Evolutionary conservation across 2,329 filamentous ascomycete species (phyloP), one percentile per base, ranked within the genome.

Genomic region (Xylariomycetidae sp.): DNA sequence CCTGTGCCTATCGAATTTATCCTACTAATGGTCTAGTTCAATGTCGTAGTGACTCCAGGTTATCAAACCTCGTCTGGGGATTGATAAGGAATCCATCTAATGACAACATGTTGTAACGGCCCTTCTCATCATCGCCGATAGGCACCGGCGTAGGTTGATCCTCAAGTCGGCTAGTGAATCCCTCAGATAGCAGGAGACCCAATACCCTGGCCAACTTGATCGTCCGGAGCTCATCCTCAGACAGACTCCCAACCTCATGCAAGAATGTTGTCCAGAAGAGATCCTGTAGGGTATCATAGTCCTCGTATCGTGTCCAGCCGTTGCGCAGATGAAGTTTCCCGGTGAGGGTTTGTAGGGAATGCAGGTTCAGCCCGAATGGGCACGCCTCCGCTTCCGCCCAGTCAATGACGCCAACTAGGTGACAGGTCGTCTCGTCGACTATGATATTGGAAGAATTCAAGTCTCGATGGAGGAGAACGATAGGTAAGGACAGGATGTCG

Each of bases 281-380:
- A 1, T 51, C 23, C 25, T 57, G 30, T 12, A 61, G 36, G 15
- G 10, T 30, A 14, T 44, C 27, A 32, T 63, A 59, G 42, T 63
- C 57, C 11, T 56, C 49, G 30, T 55, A 64, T 32, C 49, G 35
- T 2, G 31, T 48, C 54, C 53, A 60, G 27, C 61, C 61, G 19
- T 56, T 42, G 12, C 41, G 42, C 4, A 66, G 38, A 34, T 65
- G 53, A n/a, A 64, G 33, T 35, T 57, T 54, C 16, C 57, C 48
- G 18, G 46, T 57, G 13, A 67, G 36, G 25, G 19, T 23, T 33
- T 64, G 42, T 2, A 63, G 37, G 10, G 54, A 58, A 35, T 63
- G 43, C 2, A 67, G 46, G 30, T 65, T 64, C 0, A 56, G 19
- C 4, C 63, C 62, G 40, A 67, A 67, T 6, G 62, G 60, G n/a